Base-by-base conservation (phyloP, 768 basidiomycete genomes). In the Suillus subalutaceus region DNA sequence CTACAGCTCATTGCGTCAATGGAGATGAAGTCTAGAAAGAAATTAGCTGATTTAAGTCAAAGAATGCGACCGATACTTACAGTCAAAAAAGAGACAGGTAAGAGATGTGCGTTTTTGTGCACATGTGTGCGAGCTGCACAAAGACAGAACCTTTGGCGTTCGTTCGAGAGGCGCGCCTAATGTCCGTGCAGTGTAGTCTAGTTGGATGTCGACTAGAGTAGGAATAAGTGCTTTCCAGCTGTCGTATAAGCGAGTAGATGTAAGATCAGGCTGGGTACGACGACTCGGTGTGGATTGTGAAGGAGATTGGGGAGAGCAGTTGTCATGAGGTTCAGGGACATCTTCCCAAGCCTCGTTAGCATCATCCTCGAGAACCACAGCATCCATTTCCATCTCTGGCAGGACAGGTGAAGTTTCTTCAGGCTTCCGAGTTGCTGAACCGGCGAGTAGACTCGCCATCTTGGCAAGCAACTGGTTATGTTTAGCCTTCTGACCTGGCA, bases 21-120 rank as follows among this genome's bases (percentile, higher is more conserved):
- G 2, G 58, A 62, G 12, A 55, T 16, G n/a, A 71, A 74, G 43
- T 72, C 74, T 75, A 55, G 13, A 52, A 52, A 46, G 44, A 26
- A 26, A 52, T 52, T 52, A 26, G 23, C 23, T 50, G n/a, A 48
- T 13, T 50, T 13, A 52, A 52, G 23, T 46, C 44, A 13, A 26
- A 13, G 15, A 13, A 26, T 52, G 23, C 3, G 6, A 46, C 44
- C 6, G 6, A 26, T 52, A 26, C 50, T 52, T 52, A 52, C 50
- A 26, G 50, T 26, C 50, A 8, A 52, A 52, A 26, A 52, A 50
- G 26, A 52, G 50, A 52, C 15, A 46, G 44, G 26, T 26, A 52
- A 52, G 23, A 26, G 50, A 26, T 26, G 26, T 26, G 50, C 26
- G 3, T 26, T 52, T 52, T 52, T 52, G 50, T 52, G 50, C 50